Evolutionary conservation across 257 asterid species (phyloP).

Genomic region (Cynanchum wilfordii): DNA sequence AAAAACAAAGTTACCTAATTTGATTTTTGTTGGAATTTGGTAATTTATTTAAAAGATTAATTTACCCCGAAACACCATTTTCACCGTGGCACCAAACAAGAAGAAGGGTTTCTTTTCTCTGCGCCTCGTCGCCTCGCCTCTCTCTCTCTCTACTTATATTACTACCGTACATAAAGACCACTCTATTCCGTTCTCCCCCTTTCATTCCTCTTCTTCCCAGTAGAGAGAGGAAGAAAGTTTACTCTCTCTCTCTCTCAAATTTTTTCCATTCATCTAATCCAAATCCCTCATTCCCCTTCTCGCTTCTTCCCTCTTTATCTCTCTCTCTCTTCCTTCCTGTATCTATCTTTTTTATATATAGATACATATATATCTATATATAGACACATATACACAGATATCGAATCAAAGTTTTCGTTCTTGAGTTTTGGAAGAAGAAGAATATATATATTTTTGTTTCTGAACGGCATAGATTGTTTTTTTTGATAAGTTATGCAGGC

Average conservation of each 20-base stretch:
- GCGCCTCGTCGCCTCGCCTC: neutral
- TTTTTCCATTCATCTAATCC: neutral
- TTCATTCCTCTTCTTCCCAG: slow-evolving; percentile 24
- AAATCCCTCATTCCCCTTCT: neutral
- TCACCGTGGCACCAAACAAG: neutral
- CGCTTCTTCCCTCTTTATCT: neutral
- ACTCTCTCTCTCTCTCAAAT: slow-evolving; percentile 10
- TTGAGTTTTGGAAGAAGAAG: slow-evolving; percentile 10
- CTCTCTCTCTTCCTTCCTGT: neutral
- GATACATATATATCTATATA: slow-evolving; percentile 19
- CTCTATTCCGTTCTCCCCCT: neutral
- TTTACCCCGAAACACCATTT: slow-evolving; percentile 16
- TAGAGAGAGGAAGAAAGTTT: slow-evolving; percentile 46
- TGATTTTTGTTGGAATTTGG: no score
- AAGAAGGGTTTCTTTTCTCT: neutral
- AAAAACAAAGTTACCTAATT: no score
- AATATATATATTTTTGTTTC: neutral
- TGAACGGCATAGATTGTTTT: slow-evolving; percentile 27
- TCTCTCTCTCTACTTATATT: no score
- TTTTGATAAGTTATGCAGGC: slow-evolving; percentile 45
- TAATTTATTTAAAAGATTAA: no score
- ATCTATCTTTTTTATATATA: neutral
- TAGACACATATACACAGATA: neutral
- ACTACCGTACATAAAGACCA: neutral
- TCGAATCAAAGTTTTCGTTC: slow-evolving; percentile 10